phyloP scores from a whole-genome alignment of 2,329 filamentous ascomycete genomes.

The Fusarium sterilihyphosum region DNA sequence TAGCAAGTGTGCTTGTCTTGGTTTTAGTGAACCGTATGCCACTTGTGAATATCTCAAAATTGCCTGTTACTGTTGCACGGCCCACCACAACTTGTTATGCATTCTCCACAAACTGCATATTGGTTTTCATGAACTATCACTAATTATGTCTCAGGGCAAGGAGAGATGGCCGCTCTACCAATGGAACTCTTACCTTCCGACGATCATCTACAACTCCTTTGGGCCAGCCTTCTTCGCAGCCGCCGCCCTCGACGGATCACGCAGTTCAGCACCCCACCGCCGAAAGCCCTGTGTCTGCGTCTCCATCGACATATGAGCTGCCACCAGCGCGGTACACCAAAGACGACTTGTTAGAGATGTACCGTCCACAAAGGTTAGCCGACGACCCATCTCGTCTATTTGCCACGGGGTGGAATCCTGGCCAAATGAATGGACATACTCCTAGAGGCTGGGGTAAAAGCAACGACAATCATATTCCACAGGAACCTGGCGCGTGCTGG shows the following conservation, averaged over 20 bases:
- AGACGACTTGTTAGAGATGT: conserved; percentile 82
- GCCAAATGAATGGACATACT: conserved; percentile 71
- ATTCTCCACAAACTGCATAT: neutral
- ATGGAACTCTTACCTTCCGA: conserved; percentile 72
- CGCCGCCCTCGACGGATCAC: conserved; percentile 49
- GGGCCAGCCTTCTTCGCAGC: conserved; percentile 52
- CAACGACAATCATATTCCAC: conserved; percentile 76
- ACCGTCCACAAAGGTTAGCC: conserved; percentile 60
- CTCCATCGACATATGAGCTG: conserved; percentile 44
- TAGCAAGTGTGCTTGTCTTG: neutral
- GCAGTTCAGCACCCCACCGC: conserved; percentile 52
- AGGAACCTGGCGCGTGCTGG: conserved; percentile 94
- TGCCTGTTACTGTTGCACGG: conserved; percentile 7
- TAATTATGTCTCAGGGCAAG: conserved; percentile 60
- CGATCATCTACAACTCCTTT: conserved; percentile 69
- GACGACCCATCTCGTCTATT: conserved; percentile 72
- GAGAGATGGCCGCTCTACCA: conserved; percentile 65
- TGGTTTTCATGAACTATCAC: neutral
- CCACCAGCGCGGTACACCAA: conserved; percentile 75
- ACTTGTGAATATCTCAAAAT: neutral
- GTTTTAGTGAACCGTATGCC: neutral
- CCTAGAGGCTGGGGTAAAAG: conserved; percentile 80
- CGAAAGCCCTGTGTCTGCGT: conserved; percentile 48
- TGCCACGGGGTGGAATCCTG: conserved; percentile 81
- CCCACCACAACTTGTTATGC: conserved; percentile 5